Percentiles rank a stretch among this genome's conserved stretches.
Conservation (phyloP, 352 stramenopile species). For the Globisporangium carolinianum region DNA sequence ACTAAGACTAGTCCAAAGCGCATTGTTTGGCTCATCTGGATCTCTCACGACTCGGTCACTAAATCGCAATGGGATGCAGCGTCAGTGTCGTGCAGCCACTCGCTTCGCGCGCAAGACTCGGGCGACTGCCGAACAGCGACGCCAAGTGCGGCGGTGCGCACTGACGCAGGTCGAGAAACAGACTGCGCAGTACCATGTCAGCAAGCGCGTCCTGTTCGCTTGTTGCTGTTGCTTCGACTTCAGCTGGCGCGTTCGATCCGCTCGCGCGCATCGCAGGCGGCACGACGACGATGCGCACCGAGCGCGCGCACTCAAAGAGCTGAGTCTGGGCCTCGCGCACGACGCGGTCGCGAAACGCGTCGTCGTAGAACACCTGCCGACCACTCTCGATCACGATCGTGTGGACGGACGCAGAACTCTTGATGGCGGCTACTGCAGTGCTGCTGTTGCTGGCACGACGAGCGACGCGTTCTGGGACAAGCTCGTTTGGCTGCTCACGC, state of each 20-base stretch:
- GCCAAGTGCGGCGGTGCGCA: neutral
- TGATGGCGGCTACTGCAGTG: neutral
- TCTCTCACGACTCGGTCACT: too few species aligned
- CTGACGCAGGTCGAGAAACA: conserved; percentile 41
- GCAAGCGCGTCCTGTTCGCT: conserved; percentile 11
- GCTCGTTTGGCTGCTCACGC: too few species aligned
- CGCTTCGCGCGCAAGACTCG: conserved; percentile 3
- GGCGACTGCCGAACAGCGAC: neutral
- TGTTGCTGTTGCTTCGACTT: neutral
- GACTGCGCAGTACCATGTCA: conserved; percentile 33
- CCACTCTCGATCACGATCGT: conserved; percentile 29
- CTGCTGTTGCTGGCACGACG: neutral
- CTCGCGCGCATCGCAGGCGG: conserved; percentile 2
- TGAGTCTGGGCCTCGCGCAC: conserved; percentile 22
- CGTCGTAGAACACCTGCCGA: conserved; percentile 43
- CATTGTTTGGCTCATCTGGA: too few species aligned
- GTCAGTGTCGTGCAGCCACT: conserved; percentile 9
- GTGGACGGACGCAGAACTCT: conserved; percentile 1
- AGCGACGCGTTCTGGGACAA: too few species aligned
- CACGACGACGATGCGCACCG: conserved; percentile 30
- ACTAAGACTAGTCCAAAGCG: neutral
- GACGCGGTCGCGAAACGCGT: conserved; percentile 32
- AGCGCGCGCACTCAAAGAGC: conserved; percentile 11
- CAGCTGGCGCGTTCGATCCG: neutral
- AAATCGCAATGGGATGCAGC: neutral